Base-by-base conservation (phyloP, 2,329 filamentous ascomycete species). In the Truncatella angustata region DNA sequence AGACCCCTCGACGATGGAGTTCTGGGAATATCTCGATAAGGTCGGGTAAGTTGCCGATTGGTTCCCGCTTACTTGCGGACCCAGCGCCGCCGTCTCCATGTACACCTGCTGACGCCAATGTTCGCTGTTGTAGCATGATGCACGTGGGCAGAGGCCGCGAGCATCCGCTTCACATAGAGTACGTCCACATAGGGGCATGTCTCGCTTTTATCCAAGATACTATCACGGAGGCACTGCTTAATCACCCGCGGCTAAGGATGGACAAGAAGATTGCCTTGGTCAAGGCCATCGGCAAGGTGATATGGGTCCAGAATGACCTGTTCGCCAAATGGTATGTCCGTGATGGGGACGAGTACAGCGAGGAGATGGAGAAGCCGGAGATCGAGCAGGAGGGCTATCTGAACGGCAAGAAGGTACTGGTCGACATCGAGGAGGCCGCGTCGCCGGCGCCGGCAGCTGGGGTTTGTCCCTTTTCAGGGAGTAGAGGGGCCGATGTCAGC, bases 231-330 rank as follows among this genome's bases (percentile, higher is more conserved):
- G 88, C 88, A 14, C 84, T 93, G 48, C 78, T 93, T 46, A 86
- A 80, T 3, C 80, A 91, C 62, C 87, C 87, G 1, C 79, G 80
- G 3, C 74, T 94, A 34, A 76, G 79, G 34, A 76, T 89, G 60
- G 75, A 78, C 52, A 80, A 81, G 69, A 92, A 92, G 72, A 85
- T 87, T 16, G 85, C 82, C 20, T 78, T 93, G 4, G 79, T 92
- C 43, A 88, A 87, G 65, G 89, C 90, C 1, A 75, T 93, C 20
- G 84, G 84, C 56, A 93, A 94, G 68, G 85, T 93, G 23, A 86
- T 93, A 58, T 93, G 89, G 88, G 91, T 93, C 59, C 90, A 93
- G 70, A 93, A 93, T 65, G 89, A 93, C 67, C 76, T 93, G 26
- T 89, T 93, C 67, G 87, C 88, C n/a, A 88, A 87, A 67, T 92